These are phyloP conservation scores for Durotheca rogersii DNA, from an alignment of 495 filamentous ascomycete genomes.

Conservation along the genomic window DNA sequence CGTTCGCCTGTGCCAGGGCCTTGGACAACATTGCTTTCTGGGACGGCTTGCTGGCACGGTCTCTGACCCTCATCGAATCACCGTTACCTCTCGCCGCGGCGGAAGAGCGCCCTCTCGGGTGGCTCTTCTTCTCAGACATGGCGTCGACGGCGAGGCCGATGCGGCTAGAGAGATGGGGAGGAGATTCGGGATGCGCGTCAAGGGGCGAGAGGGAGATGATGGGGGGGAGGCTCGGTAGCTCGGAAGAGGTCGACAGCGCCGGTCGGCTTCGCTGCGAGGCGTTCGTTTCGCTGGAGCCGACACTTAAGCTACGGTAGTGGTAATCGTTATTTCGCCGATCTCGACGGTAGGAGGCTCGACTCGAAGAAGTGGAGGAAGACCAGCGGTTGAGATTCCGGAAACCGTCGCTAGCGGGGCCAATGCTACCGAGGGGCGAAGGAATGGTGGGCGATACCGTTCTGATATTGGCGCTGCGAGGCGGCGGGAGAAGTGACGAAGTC, in stretches of 20 bases:
- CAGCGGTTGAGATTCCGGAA: constrained; percentile 77
- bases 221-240: constrained; percentile 36
- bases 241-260: constrained; percentile 32
- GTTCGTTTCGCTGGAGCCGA: constrained; percentile 19
- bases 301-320: constrained; percentile 10
- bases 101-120: constrained; percentile 52
- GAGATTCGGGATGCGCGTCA: constrained; percentile 26
- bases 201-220: constrained; percentile 30
- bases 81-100: constrained; percentile 41
- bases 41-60: constrained; percentile 51
- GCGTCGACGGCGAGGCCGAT: no score
- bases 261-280: constrained; percentile 21
- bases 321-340: constrained; percentile 11
- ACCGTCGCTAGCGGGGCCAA: constrained; percentile 58
- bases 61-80: constrained; percentile 38
- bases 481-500: constrained; percentile 40
- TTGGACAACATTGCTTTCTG: constrained; percentile 96
- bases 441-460: constrained; percentile 31
- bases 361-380: constrained; percentile 76
- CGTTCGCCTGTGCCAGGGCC: constrained; percentile 91
- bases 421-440: constrained; percentile 48
- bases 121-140: constrained; percentile 39
- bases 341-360: constrained; percentile 55
- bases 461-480: constrained; percentile 32
- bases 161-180: constrained; percentile 8